Conservation (phyloP, 768 basidiomycete genomes). For the Rhodotorula diobovata region DNA sequence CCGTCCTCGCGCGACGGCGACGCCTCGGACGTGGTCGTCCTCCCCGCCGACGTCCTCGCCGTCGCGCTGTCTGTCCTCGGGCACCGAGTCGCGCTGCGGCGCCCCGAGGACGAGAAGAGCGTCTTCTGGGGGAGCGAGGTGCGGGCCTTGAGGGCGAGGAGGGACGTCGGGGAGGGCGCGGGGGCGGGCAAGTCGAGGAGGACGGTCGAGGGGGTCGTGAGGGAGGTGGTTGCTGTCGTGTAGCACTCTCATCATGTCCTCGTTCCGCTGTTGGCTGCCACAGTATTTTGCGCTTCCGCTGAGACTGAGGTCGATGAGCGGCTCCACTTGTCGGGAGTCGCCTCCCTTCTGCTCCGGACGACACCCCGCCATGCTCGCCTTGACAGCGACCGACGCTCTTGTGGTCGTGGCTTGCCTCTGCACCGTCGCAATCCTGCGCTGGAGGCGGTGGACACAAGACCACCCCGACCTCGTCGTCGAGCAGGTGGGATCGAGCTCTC, state of each 20-base stretch:
- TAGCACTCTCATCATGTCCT: not conserved
- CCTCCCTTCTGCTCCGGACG: no score
- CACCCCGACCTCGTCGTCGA: not conserved
- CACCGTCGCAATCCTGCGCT: not conserved
- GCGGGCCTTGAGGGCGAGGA: not conserved
- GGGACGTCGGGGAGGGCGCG: not conserved
- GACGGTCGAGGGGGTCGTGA: slow-evolving; percentile 9
- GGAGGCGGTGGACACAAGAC: not conserved
- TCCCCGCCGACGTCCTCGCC: slow-evolving; percentile 10
- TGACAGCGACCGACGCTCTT: not conserved
- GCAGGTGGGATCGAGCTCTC: not conserved
- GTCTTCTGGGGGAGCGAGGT: slow-evolving; percentile 13
- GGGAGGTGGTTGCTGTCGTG: not conserved
- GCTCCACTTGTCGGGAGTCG: not conserved
- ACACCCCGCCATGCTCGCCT: not conserved
- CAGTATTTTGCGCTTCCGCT: not conserved
- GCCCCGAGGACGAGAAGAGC: slow-evolving; percentile 8
- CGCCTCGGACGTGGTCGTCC: not conserved
- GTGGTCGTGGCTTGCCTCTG: not conserved
- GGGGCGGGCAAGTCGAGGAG: no score
- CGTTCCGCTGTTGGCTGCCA: not conserved
- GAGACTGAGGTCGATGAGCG: no score
- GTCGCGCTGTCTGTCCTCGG: slow-evolving; percentile 2
- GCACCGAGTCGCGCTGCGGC: slow-evolving; percentile 6
- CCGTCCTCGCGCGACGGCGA: not conserved